Conservation (phyloP, 306 rosid species). For the Cercis canadensis region DNA sequence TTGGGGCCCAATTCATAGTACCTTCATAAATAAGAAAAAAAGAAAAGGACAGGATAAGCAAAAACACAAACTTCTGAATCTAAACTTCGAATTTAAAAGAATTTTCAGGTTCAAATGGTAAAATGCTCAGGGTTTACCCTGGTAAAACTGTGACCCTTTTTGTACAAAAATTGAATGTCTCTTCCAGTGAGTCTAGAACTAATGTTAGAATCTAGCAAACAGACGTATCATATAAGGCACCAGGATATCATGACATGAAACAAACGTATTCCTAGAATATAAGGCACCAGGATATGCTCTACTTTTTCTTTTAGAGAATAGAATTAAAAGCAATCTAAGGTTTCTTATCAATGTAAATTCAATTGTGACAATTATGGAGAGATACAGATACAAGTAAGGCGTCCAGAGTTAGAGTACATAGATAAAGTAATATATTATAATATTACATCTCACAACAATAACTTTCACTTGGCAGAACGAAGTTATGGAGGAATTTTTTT, state of each 20-base stretch:
- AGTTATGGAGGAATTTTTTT: not conserved
- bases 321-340: not conserved
- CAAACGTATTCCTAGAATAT: constrained; percentile 4
- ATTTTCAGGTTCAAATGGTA: not conserved
- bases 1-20: constrained; percentile 81
- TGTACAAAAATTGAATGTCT: too few relatives aligned
- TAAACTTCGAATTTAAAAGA: not conserved
- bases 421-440: too few relatives aligned
- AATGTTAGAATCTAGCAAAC: not conserved
- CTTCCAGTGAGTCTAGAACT: too few relatives aligned
- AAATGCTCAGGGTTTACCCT: not conserved
- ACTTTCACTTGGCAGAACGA: too few relatives aligned
- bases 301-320: constrained; percentile 7
- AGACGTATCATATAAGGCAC: not conserved
- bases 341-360: constrained; percentile 15
- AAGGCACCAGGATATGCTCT: not conserved
- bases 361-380: not conserved
- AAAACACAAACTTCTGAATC: constrained; percentile 1
- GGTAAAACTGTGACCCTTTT: not conserved
- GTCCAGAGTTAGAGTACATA: too few relatives aligned
- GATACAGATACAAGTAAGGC: not conserved
- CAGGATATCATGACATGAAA: not conserved
- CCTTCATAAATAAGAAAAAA: constrained; percentile 51
- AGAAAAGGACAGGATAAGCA: constrained; percentile 11
- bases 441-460: too few relatives aligned